Conservation (phyloP, 495 filamentous ascomycete species). For the Lentithecium fluviatile region DNA sequence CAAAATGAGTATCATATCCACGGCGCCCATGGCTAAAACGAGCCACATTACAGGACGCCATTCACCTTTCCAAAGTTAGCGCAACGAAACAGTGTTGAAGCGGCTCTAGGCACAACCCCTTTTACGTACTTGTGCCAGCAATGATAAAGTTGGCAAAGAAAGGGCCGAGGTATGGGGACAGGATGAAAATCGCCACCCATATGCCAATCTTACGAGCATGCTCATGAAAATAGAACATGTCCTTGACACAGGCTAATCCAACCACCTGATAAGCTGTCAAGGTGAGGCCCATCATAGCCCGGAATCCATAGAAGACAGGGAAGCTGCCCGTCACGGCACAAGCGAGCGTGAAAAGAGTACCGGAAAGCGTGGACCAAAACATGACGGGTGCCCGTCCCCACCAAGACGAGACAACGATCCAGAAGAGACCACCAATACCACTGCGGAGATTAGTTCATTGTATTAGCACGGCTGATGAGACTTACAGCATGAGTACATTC, state of each 20-base stretch:
- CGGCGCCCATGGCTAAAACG: constrained; percentile 40
- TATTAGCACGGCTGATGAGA: neutral
- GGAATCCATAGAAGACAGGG: constrained; percentile 47
- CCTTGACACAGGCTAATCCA: constrained; percentile 63
- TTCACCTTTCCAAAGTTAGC: neutral
- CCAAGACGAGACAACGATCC: constrained; percentile 56
- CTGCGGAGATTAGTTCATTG: constrained; percentile 3
- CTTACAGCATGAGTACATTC: constrained; percentile 34
- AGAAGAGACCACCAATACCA: constrained; percentile 58
- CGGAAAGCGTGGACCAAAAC: constrained; percentile 55
- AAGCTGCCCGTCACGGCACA: constrained; percentile 59
- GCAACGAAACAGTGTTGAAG: no score
- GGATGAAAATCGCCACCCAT: constrained; percentile 53
- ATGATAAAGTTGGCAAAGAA: constrained; percentile 61
- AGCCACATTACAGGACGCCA: constrained; percentile 35
- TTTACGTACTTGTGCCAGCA: constrained; percentile 26
- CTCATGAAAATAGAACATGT: constrained; percentile 67
- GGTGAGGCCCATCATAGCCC: constrained; percentile 34
- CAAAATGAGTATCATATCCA: constrained; percentile 47
- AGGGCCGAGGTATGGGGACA: constrained; percentile 62
- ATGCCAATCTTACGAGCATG: constrained; percentile 63
- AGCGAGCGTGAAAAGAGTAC: constrained; percentile 56
- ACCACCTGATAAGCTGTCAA: constrained; percentile 55
- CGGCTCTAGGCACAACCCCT: no score
- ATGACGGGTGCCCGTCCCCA: constrained; percentile 61